Percentiles rank a stretch among this genome's conserved stretches.
Conservation (phyloP, 495 filamentous ascomycete genomes). For the Tuber umbilicatum region DNA sequence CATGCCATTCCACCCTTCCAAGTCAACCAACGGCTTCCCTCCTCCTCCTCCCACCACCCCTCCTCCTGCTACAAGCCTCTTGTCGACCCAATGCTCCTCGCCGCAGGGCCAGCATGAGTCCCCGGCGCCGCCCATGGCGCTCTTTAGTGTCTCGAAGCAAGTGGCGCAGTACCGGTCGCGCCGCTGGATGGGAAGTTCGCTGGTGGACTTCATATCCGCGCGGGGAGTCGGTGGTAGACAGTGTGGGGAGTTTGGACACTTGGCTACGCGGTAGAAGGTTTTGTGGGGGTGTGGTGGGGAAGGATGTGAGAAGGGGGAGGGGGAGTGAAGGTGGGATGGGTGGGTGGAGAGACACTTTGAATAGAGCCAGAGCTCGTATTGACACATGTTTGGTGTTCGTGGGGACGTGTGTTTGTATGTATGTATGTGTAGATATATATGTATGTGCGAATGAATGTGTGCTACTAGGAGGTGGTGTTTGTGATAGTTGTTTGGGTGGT, state of each 20-base stretch:
- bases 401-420: background rate
- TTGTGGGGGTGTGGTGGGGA: constrained; percentile 28
- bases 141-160: constrained; percentile 31
- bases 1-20: constrained; percentile 35
- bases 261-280: constrained; percentile 31
- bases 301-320: constrained; percentile 17
- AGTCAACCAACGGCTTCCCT: constrained; percentile 21
- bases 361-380: constrained; percentile 36
- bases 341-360: constrained; percentile 30
- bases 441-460: background rate
- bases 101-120: constrained; percentile 34
- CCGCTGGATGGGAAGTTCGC: constrained; percentile 28
- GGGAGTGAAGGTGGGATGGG: constrained; percentile 21
- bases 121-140: constrained; percentile 25
- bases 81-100: constrained; percentile 29
- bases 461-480: background rate
- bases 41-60: background rate
- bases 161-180: constrained; percentile 31
- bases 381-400: constrained; percentile 23
- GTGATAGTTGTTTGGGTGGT: background rate
- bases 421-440: background rate
- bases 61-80: constrained; percentile 21
- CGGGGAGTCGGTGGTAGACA: constrained; percentile 24
- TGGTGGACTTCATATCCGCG: constrained; percentile 28
- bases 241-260: constrained; percentile 22